Conservation (phyloP, 176 grass and related monocot genomes). For the Cenchrus americanus region DNA sequence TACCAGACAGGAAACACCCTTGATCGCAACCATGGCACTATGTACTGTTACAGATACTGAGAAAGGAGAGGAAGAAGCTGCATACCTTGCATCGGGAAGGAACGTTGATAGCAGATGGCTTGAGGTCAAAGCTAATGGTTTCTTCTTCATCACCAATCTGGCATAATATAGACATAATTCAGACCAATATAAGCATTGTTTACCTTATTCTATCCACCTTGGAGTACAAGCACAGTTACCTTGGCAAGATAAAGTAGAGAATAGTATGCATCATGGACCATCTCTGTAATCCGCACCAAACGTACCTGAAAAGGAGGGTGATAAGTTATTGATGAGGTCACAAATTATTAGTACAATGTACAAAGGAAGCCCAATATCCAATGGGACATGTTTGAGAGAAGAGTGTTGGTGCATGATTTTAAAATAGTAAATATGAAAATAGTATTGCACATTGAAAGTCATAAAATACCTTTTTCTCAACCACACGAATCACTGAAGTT, state of each 20-base stretch:
- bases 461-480: background rate
- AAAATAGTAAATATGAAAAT: background rate
- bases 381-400: conserved; percentile 16
- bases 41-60: background rate
- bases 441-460: background rate
- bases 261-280: conserved; percentile 82
- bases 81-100: conserved; percentile 93
- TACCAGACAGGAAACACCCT: too few species aligned
- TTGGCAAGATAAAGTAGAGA: conserved; percentile 87
- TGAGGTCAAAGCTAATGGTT: conserved; percentile 75
- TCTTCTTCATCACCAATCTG: conserved; percentile 79
- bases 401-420: background rate
- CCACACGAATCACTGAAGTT: too few species aligned
- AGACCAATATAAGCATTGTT: conserved; percentile 15
- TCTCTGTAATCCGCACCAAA: conserved; percentile 83
- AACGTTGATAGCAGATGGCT: conserved; percentile 97
- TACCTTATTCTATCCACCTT: background rate
- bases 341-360: conserved; percentile 22
- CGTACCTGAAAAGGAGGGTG: conserved; percentile 56
- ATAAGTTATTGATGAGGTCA: background rate
- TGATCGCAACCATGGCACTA: too few species aligned
- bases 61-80: conserved; percentile 9
- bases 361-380: background rate
- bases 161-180: conserved; percentile 14
- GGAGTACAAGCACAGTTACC: conserved; percentile 41